Evolutionary conservation across 2,329 filamentous ascomycete species (phyloP), one percentile per base, ranked within the genome.

Genomic region (Colletotrichum navitas): DNA sequence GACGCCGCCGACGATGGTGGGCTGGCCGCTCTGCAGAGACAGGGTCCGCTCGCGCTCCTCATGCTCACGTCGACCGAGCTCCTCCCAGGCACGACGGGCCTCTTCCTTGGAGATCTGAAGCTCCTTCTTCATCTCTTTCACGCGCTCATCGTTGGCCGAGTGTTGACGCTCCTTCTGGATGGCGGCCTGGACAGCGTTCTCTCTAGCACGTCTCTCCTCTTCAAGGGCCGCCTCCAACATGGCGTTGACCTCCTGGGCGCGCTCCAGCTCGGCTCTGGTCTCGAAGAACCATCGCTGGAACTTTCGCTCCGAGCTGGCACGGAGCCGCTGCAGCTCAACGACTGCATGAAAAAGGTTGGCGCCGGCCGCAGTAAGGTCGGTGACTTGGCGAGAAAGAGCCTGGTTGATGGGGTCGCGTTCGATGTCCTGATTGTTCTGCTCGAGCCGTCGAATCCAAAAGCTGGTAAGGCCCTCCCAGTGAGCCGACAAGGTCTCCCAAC

Each of bases 271-370:
- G 41, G 92, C 89, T 63, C 95, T 89, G 10, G 95, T 97, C 80
- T 99, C 96, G 76, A 97, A 97, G 83, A 98, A 98, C 96, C 96
- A 99, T 62, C 96, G 90, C 82, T 99, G 96, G 77, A 99, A 99
- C 80, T 98, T 98, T 74, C 96, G 91, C 81, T 99, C 96, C 0
- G 95, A 98, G 67, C 94, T 97, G 47, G 96, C 96, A 54, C 96
- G 92, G 34, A 99, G 86, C 39, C 96, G 91, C 80, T 99, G 96
- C 56, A 99, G 85, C 81, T 99, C 96, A 4, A 99, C 96, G 0
- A 99, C 95, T 12, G 96, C 96, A 80, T 99, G 96, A 81, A 99
- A 99, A 0, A 99, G 86, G 76, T 99, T 99, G 6, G 96, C 96
- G 16, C 96, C 96, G 0, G 96, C 96, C 10, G 96, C 96, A 34